Evolutionary conservation across 2,329 filamentous ascomycete genomes (phyloP).

Genomic region (Diaporthe amygdali): DNA sequence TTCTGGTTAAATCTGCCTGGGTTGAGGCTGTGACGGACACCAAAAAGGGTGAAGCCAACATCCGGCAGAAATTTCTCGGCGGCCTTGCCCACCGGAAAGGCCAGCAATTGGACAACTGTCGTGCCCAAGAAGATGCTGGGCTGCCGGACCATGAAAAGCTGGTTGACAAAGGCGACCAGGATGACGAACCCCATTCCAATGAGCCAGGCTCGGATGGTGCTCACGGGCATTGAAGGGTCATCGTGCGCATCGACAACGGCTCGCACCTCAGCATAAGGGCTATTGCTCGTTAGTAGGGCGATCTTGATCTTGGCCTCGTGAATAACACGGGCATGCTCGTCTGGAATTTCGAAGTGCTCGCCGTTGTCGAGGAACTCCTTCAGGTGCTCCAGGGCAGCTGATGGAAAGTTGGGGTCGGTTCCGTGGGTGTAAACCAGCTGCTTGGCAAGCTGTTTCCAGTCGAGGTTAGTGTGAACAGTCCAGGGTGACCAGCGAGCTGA

Average conservation of each 20-base stretch:
- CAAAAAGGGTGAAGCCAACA: constrained; percentile 52
- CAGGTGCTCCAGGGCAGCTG: constrained; percentile 44
- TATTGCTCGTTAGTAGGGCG: constrained; percentile 58
- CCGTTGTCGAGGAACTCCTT: constrained; percentile 49
- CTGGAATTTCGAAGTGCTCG: constrained; percentile 47
- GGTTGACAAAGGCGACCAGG: constrained; percentile 57
- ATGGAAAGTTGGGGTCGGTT: constrained; percentile 53
- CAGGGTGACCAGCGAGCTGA: background rate
- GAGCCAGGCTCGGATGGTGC: constrained; percentile 60
- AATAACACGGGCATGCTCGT: constrained; percentile 53
- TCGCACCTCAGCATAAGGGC: constrained; percentile 62
- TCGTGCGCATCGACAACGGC: constrained; percentile 63
- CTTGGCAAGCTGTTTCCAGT: background rate
- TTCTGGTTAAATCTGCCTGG: constrained; percentile 64
- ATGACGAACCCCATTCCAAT: constrained; percentile 58
- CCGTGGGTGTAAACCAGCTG: constrained; percentile 39
- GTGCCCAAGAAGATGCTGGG: constrained; percentile 59
- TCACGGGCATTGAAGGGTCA: constrained; percentile 52
- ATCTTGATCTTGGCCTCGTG: constrained; percentile 61
- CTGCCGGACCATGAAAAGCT: constrained; percentile 63
- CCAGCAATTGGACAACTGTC: constrained; percentile 61
- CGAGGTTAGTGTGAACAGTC: background rate
- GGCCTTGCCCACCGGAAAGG: constrained; percentile 58
- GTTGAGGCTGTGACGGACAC: constrained; percentile 56
- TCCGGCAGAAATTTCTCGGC: constrained; percentile 58